phyloP scores from a whole-genome alignment of 169 alveolate species.

The Cryptosporidium ubiquitum region DNA sequence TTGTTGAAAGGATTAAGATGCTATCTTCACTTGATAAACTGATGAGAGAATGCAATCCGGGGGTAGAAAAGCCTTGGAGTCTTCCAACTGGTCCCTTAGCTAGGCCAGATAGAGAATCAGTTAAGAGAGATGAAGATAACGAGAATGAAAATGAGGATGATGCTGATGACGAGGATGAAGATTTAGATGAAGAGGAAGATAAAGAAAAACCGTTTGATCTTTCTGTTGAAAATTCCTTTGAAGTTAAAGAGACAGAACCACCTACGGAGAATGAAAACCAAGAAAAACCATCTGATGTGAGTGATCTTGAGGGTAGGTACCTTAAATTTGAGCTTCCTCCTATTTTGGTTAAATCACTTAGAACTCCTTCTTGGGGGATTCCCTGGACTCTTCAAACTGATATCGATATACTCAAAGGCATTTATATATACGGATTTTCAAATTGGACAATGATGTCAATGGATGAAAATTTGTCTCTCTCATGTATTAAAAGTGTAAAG shows the following conservation, averaged over 20 bases:
- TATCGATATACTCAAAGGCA: conserved; percentile 83
- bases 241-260: background rate
- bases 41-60: conserved; percentile 77
- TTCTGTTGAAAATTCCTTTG: background rate
- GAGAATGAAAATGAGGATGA: conserved; percentile 64
- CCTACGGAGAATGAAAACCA: background rate
- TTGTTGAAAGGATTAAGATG: conserved; percentile 50
- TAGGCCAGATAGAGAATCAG: conserved; percentile 17
- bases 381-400: conserved; percentile 76
- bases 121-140: conserved; percentile 37
- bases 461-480: conserved; percentile 82
- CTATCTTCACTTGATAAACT: conserved; percentile 52
- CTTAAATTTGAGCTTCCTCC: conserved; percentile 79
- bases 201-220: background rate
- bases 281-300: background rate
- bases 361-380: conserved; percentile 71
- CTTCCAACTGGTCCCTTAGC: conserved; percentile 80
- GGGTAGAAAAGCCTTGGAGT: conserved; percentile 80
- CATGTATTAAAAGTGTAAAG: conserved; percentile 80
- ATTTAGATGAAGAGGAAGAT: conserved; percentile 23
- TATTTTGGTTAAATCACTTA: conserved; percentile 75
- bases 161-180: conserved; percentile 34
- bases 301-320: conserved; percentile 32
- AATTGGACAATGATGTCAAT: conserved; percentile 87
- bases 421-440: conserved; percentile 89